Evolutionary conservation across 108 stramenopile genomes (phyloP).

Genomic region (Discostella pseudostelligera): DNA sequence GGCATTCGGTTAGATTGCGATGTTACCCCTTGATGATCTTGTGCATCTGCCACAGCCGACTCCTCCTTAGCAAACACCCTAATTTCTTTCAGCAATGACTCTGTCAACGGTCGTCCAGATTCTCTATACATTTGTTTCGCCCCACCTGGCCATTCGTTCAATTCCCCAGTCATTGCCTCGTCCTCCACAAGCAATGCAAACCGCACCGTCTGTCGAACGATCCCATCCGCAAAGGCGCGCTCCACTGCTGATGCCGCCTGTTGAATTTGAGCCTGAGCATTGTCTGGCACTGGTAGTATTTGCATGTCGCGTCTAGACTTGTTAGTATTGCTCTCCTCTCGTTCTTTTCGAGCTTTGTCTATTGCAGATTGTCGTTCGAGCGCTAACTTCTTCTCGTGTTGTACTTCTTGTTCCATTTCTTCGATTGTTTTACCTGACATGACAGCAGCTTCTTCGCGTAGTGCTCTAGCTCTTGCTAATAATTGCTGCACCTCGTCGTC

Average conservation of each 20-base stretch:
- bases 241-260: constrained; percentile 76
- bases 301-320: constrained; percentile 2
- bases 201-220: constrained; percentile 71
- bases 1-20: constrained; percentile 27
- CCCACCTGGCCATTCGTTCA: constrained; percentile 80
- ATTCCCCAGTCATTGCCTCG: constrained; percentile 53
- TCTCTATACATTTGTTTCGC: constrained; percentile 85
- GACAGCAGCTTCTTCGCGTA: constrained; percentile 73
- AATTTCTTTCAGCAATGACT: constrained; percentile 58
- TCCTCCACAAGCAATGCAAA: constrained; percentile 66
- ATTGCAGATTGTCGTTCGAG: constrained; percentile 24
- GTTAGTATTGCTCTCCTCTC: constrained; percentile 2
- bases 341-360: constrained; percentile 19
- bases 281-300: constrained; percentile 44
- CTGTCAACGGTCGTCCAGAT: constrained; percentile 65
- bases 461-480: constrained; percentile 55
- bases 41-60: constrained; percentile 9
- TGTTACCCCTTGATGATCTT: constrained; percentile 15
- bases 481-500: constrained; percentile 58
- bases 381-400: constrained; percentile 33
- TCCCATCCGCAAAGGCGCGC: constrained; percentile 70
- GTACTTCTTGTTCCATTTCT: constrained; percentile 67
- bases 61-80: constrained; percentile 25
- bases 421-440: constrained; percentile 75
- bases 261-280: constrained; percentile 57